phyloP scores from a whole-genome alignment of 768 basidiomycete genomes.

The Sarcodon aspratus region DNA sequence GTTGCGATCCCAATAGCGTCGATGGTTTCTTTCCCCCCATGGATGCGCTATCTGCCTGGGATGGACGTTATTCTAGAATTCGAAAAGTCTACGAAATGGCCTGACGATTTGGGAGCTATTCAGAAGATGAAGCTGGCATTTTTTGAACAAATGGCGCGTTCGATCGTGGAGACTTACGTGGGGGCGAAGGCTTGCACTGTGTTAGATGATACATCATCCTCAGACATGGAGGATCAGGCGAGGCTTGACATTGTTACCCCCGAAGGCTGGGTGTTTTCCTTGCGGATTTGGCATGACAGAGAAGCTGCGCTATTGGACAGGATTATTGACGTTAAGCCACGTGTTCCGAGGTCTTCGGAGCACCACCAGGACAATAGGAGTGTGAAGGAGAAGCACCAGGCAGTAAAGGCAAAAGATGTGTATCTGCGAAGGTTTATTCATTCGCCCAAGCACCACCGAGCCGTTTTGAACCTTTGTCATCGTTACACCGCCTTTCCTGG shows the following conservation, averaged over 20 bases:
- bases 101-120: conserved; percentile 84
- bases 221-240: conserved; percentile 56
- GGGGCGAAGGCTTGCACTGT: conserved; percentile 51
- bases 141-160: conserved; percentile 66
- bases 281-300: conserved; percentile 79
- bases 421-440: conserved; percentile 70
- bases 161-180: conserved; percentile 39
- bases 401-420: conserved; percentile 41
- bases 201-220: conserved; percentile 36
- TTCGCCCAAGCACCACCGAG: conserved; percentile 76
- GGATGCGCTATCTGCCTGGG: conserved; percentile 54
- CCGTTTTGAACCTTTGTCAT: conserved; percentile 70
- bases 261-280: conserved; percentile 80
- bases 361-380: conserved; percentile 13
- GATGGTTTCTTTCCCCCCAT: conserved; percentile 37
- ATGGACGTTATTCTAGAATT: conserved; percentile 80
- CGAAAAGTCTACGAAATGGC: conserved; percentile 89
- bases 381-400: conserved; percentile 40
- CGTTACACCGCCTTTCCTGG: conserved; percentile 69
- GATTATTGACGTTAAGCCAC: conserved; percentile 36
- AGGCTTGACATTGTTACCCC: conserved; percentile 68
- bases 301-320: conserved; percentile 72
- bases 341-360: conserved; percentile 9
- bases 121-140: conserved; percentile 93
- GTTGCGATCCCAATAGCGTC: conserved; percentile 51